Evolutionary conservation across 1,284 basidiomycete genomes (phyloP).

Genomic region (Puccinia sorghi): DNA sequence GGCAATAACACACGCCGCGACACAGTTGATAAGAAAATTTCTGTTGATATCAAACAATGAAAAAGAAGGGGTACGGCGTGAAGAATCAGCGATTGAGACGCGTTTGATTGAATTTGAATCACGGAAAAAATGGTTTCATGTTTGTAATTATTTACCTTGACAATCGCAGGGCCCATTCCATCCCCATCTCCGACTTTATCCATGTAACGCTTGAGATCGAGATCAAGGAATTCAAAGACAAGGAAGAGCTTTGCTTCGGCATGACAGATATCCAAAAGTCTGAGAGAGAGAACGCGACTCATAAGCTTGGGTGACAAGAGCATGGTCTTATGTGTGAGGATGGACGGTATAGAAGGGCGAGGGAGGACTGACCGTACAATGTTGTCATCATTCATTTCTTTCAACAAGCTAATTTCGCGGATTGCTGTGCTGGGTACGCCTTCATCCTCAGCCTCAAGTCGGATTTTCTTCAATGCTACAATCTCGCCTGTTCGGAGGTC

Average conservation of each 20-base stretch:
- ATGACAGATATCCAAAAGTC: slow-evolving; percentile 93
- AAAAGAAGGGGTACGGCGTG: background rate
- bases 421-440: slow-evolving; percentile 97
- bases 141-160: slow-evolving; percentile 67
- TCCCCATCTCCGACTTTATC: slow-evolving; percentile 66
- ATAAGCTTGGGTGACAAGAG: background rate
- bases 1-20: slow-evolving; percentile 88
- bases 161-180: slow-evolving; percentile 69
- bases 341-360: background rate
- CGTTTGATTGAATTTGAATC: background rate
- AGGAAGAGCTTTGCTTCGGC: slow-evolving; percentile 95
- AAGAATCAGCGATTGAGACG: background rate
- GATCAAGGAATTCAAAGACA: slow-evolving; percentile 92
- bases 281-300: slow-evolving; percentile 57
- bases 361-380: slow-evolving; percentile 71
- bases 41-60: slow-evolving; percentile 60
- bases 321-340: background rate
- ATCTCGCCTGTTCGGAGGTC: slow-evolving; percentile 72
- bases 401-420: slow-evolving; percentile 88
- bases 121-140: background rate
- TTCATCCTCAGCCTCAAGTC: slow-evolving; percentile 95
- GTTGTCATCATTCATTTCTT: slow-evolving; percentile 68
- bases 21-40: slow-evolving; percentile 87
- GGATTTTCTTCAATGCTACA: slow-evolving; percentile 96
- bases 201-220: slow-evolving; percentile 95